phyloP scores from a whole-genome alignment of 2,329 filamentous ascomycete genomes.

The Aspergillus unguis region DNA sequence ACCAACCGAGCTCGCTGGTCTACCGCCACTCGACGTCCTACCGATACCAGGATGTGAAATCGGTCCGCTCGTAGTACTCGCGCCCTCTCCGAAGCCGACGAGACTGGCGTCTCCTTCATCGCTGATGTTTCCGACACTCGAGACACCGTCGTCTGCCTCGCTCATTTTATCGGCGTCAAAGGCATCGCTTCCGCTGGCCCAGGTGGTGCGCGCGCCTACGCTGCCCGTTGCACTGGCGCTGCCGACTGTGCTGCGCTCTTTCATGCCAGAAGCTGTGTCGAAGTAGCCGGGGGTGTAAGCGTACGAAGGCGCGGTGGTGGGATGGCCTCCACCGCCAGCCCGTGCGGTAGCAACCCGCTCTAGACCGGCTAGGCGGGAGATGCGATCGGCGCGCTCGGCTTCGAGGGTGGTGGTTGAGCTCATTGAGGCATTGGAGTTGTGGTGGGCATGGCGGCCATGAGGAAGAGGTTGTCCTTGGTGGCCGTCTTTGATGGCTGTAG shows the following conservation, averaged over 20 bases:
- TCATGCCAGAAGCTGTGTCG: slow-evolving; percentile 67
- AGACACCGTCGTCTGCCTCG: slow-evolving; percentile 63
- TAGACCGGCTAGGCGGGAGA: slow-evolving; percentile 88
- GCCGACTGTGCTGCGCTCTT: slow-evolving; percentile 86
- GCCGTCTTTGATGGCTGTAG: slow-evolving; percentile 93
- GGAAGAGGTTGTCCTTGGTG: slow-evolving; percentile 76
- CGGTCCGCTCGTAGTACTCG: slow-evolving; percentile 78
- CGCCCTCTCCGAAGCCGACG: slow-evolving; percentile 90
- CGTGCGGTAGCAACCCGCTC: slow-evolving; percentile 80
- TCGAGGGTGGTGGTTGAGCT: slow-evolving; percentile 72
- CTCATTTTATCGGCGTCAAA: slow-evolving; percentile 55
- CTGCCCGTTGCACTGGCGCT: slow-evolving; percentile 79
- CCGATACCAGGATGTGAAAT: slow-evolving; percentile 58
- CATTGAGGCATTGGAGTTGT: slow-evolving; percentile 55
- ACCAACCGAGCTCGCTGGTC: slow-evolving; percentile 41
- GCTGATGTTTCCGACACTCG: slow-evolving; percentile 73
- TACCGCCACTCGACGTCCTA: slow-evolving; percentile 33
- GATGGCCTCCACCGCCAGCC: slow-evolving; percentile 38
- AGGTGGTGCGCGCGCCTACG: slow-evolving; percentile 64
- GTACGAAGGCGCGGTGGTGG: slow-evolving; percentile 32
- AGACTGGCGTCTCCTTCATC: slow-evolving; percentile 80
- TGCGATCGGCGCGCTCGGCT: slow-evolving; percentile 89
- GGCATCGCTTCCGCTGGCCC: slow-evolving; percentile 62
- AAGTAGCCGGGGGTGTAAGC: slow-evolving; percentile 67
- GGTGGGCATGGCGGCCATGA: slow-evolving; percentile 51